A percentile compares a stretch with the other conserved stretches of the same genome.
Evolutionary conservation across 192 early-diverging fungal genomes (phyloP).

Genomic region (Coemansia interrupta): DNA sequence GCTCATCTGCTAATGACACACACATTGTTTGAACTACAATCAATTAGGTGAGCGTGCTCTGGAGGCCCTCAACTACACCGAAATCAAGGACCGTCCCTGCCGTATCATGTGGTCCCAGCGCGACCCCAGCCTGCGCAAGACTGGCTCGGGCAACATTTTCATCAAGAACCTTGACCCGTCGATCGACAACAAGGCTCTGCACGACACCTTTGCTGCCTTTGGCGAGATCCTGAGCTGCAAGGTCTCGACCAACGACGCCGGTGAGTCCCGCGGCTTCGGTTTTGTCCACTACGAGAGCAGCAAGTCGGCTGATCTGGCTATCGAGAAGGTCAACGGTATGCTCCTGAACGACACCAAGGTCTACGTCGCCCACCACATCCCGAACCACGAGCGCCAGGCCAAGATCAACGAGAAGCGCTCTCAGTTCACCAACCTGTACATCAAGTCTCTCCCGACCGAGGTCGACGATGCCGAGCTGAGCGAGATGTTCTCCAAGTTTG

Average conservation of each 20-base stretch:
- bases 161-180: conserved; percentile 98
- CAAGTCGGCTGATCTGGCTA: conserved; percentile 90
- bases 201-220: conserved; percentile 97
- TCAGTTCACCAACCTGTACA: conserved; percentile 97
- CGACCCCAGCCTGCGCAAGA: conserved; percentile 90
- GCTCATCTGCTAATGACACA: too few relatives aligned
- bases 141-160: conserved; percentile 95
- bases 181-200: conserved; percentile 99
- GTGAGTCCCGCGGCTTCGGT: conserved; percentile 88
- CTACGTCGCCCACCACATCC: conserved; percentile 87
- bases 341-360: conserved; percentile 98
- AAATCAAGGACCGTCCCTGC: conserved; percentile 90
- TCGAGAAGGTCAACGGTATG: conserved; percentile 99
- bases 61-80: conserved; percentile 92
- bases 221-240: conserved; percentile 97
- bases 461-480: conserved; percentile 77
- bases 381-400: conserved; percentile 87
- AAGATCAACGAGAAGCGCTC: conserved; percentile 83
- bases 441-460: conserved; percentile 88
- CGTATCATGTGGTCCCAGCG: conserved; percentile 99
- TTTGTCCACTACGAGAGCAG: conserved; percentile 98
- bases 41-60: conserved; percentile 78
- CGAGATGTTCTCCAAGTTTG: conserved; percentile 74
- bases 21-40: neutral
- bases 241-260: conserved; percentile 79